phyloP scores from a whole-genome alignment of 1,284 basidiomycete genomes.

The Sanguinoderma infundibulare region DNA sequence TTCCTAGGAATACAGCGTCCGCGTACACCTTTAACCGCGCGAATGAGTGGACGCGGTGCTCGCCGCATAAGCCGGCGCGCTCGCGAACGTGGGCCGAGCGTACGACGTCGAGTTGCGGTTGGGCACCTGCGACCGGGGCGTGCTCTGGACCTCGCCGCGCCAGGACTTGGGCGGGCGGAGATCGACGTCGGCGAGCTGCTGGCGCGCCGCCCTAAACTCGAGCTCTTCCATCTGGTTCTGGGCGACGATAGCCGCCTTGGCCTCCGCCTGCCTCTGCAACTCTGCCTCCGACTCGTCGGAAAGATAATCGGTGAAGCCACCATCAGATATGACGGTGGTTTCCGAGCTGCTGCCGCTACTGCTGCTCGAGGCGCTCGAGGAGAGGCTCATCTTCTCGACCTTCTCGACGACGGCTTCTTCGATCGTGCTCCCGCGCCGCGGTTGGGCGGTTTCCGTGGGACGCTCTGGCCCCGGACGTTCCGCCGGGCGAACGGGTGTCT shows the following conservation, averaged over 20 bases:
- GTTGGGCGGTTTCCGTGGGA: slow-evolving; percentile 13
- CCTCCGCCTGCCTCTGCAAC: slow-evolving; percentile 80
- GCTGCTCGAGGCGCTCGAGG: slow-evolving; percentile 47
- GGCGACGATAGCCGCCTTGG: slow-evolving; percentile 71
- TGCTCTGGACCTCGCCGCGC: slow-evolving; percentile 43
- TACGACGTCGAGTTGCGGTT: slow-evolving; percentile 20
- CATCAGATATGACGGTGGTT: slow-evolving; percentile 79
- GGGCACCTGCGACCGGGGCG: slow-evolving; percentile 33
- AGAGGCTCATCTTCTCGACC: slow-evolving; percentile 45
- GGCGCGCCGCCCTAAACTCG: slow-evolving; percentile 78
- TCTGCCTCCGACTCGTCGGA: slow-evolving; percentile 86
- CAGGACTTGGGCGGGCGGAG: slow-evolving; percentile 76
- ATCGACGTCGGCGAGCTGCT: slow-evolving; percentile 73
- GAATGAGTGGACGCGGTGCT: slow-evolving; percentile 25
- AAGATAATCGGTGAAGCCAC: slow-evolving; percentile 82
- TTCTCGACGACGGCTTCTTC: slow-evolving; percentile 44
- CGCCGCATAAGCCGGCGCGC: slow-evolving; percentile 20
- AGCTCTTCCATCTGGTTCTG: slow-evolving; percentile 78
- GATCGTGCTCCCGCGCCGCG: slow-evolving; percentile 34
- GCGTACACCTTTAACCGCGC: slow-evolving; percentile 16
- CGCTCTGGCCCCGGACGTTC: slow-evolving; percentile 15
- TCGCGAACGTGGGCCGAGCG: slow-evolving; percentile 21
- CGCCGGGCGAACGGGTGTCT: slow-evolving; percentile 7
- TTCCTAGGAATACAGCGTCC: slow-evolving; percentile 1
- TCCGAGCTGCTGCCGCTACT: slow-evolving; percentile 69